Conservation (phyloP, 768 basidiomycete species). For the Boletus vinaceobasis region DNA sequence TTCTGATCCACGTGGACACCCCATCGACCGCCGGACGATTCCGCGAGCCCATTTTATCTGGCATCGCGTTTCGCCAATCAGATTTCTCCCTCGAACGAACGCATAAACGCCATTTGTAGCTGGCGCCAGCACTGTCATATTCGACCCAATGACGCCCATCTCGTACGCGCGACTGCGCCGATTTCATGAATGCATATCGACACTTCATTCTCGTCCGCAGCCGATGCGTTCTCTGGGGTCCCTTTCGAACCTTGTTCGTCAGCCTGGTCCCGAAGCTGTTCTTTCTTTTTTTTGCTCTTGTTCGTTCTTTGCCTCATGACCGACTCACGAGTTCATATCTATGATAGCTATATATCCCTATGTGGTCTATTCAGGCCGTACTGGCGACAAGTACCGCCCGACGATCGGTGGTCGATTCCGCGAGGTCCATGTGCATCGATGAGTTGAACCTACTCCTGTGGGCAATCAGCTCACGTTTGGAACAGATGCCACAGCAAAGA, state of each 20-base stretch:
- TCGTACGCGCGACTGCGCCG: slow-evolving; percentile 10
- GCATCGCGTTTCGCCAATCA: background rate
- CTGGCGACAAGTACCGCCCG: slow-evolving; percentile 3
- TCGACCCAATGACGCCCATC: slow-evolving; percentile 19
- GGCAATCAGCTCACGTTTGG: background rate
- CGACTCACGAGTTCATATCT: slow-evolving; percentile 13
- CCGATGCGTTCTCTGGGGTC: background rate
- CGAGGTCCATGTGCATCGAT: background rate
- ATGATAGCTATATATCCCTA: slow-evolving; percentile 5
- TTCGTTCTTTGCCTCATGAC: background rate
- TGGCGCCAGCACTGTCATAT: slow-evolving; percentile 1
- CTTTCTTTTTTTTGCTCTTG: background rate
- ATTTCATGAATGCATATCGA: slow-evolving; percentile 14
- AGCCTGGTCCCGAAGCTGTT: background rate
- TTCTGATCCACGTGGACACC: slow-evolving; percentile 7
- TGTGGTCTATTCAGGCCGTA: slow-evolving; percentile 7
- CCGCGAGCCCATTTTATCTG: background rate
- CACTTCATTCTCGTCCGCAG: background rate
- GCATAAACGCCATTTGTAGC: slow-evolving; percentile 5
- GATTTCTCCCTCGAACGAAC: background rate
- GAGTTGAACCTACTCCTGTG: background rate
- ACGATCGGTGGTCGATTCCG: slow-evolving; percentile 13
- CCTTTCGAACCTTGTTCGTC: background rate
- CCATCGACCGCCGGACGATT: background rate
- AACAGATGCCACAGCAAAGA: background rate